phyloP scores from a whole-genome alignment of 2,329 filamentous ascomycete species.

The Ophiognomonia clavigignenti-juglandacearum region DNA sequence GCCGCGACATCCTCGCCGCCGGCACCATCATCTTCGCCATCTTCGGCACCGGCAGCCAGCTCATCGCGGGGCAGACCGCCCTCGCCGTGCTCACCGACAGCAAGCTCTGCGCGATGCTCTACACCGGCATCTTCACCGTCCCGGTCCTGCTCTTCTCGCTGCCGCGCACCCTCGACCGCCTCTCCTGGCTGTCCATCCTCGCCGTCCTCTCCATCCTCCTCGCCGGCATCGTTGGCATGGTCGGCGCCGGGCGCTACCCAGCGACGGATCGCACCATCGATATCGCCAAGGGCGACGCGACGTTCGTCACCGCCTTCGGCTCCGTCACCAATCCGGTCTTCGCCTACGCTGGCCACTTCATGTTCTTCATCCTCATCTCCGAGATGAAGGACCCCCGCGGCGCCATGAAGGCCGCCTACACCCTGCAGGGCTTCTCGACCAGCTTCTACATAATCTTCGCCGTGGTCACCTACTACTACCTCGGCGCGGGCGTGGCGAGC shows the following conservation, averaged over 20 bases:
- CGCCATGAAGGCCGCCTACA: constrained; percentile 46
- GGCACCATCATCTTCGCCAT: constrained; percentile 49
- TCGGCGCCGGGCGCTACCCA: constrained; percentile 40
- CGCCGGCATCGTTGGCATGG: constrained; percentile 46
- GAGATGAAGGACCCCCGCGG: constrained; percentile 47
- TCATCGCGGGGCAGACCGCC: constrained; percentile 47
- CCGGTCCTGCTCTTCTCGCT: constrained; percentile 41
- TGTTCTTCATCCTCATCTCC: constrained; percentile 50
- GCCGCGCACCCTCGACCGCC: constrained; percentile 43
- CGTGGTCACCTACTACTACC: constrained; percentile 44
- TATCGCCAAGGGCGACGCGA: constrained; percentile 27
- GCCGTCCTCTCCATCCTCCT: constrained; percentile 42
- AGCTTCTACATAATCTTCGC: constrained; percentile 47
- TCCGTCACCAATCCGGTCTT: constrained; percentile 48
- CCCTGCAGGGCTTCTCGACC: constrained; percentile 44
- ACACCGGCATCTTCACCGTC: constrained; percentile 45
- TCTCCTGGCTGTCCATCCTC: constrained; percentile 41
- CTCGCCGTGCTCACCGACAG: constrained; percentile 39
- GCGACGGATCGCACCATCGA: constrained; percentile 30
- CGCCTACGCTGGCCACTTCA: constrained; percentile 47
- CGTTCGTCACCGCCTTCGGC: constrained; percentile 40
- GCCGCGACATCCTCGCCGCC: constrained; percentile 42
- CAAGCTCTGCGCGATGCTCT: constrained; percentile 44
- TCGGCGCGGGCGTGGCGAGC: constrained; percentile 38
- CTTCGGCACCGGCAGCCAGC: constrained; percentile 44